These are phyloP conservation scores for Eucalyptus victrix DNA, from an alignment of 345 rosid species.

Conservation along the genomic window DNA sequence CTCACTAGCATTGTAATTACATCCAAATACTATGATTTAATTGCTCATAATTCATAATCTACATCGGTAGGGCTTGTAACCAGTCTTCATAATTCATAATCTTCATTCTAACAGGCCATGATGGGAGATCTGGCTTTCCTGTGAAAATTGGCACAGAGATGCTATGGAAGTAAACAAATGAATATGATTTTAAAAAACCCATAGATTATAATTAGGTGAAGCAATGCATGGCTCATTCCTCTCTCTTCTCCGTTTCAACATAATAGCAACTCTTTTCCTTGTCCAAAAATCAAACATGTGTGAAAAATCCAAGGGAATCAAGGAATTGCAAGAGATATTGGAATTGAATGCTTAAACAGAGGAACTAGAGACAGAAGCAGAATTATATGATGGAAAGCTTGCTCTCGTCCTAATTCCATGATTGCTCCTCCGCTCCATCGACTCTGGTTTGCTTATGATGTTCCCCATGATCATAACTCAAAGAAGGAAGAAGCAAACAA, in stretches of 20 bases:
- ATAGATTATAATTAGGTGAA: too few relatives aligned
- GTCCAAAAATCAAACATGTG: neutral
- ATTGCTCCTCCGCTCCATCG: neutral
- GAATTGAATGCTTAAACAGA: neutral
- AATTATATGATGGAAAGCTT: neutral
- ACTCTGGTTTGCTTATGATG: neutral
- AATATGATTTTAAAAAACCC: neutral
- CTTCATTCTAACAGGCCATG: neutral
- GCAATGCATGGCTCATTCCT: neutral
- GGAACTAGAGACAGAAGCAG: neutral
- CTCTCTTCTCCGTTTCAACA: neutral
- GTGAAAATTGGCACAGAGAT: neutral
- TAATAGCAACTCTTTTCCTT: neutral
- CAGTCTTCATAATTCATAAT: neutral
- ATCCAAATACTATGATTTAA: neutral
- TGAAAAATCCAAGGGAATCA: neutral
- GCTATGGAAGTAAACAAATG: neutral
- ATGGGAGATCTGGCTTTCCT: neutral
- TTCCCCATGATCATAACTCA: neutral
- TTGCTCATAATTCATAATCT: neutral
- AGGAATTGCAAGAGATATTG: neutral
- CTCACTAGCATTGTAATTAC: neutral
- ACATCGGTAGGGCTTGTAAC: neutral
- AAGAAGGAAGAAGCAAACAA: neutral
- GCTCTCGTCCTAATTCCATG: neutral